phyloP scores from a whole-genome alignment of 441 rosid species.

The Populus hybrid region DNA sequence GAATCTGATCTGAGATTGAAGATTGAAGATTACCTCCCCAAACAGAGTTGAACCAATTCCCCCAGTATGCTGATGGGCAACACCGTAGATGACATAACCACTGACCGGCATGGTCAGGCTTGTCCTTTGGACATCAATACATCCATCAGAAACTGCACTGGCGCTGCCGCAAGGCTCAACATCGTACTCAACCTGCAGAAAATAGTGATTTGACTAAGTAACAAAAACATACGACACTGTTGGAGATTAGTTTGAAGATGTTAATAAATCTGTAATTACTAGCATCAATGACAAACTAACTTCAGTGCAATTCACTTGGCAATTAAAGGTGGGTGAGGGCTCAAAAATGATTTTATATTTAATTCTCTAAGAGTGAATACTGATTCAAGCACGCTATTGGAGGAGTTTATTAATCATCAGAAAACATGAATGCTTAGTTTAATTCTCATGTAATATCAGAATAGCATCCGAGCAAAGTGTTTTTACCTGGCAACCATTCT shows the following conservation, averaged over 20 bases:
- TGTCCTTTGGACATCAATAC: slow-evolving; percentile 47
- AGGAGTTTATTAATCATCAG: background rate
- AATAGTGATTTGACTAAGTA: background rate
- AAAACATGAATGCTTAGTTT: background rate
- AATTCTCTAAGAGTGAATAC: background rate
- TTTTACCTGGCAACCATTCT: slow-evolving; percentile 58
- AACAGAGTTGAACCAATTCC: slow-evolving; percentile 64
- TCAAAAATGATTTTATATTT: background rate
- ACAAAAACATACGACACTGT: background rate
- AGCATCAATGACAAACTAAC: background rate
- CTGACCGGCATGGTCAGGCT: slow-evolving; percentile 55
- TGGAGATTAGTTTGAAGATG: background rate
- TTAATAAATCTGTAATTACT: background rate
- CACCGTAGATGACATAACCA: slow-evolving; percentile 77
- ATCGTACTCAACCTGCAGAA: slow-evolving; percentile 59
- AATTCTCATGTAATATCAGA: background rate
- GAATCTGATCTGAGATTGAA: background rate
- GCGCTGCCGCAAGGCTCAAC: slow-evolving; percentile 45
- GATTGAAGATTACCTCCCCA: slow-evolving; percentile 48
- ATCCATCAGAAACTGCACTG: slow-evolving; percentile 19
- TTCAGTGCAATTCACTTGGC: background rate
- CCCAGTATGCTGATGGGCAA: slow-evolving; percentile 76
- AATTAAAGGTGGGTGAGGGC: no score
- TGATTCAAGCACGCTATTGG: background rate
- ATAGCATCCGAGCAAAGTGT: background rate